phyloP scores from a whole-genome alignment of 2,329 filamentous ascomycete genomes.

The Albophoma yamanashiensis region DNA sequence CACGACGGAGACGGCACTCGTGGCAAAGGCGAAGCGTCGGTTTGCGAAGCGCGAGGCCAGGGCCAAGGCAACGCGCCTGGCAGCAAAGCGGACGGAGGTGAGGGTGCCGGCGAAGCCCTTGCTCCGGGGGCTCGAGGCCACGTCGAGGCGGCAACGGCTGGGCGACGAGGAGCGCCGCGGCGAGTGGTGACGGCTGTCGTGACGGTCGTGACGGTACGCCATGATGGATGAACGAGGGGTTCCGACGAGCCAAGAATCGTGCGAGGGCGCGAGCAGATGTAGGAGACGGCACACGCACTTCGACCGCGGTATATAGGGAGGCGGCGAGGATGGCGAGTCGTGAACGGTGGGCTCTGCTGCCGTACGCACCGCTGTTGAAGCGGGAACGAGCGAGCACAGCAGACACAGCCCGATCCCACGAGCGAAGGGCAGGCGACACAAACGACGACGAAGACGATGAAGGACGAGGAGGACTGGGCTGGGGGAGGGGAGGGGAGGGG shows the following conservation, averaged over 20 bases:
- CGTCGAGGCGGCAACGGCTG: not conserved
- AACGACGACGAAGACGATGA: not conserved
- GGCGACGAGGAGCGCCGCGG: not conserved
- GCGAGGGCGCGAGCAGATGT: not conserved
- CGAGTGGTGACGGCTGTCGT: not conserved
- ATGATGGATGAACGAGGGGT: not conserved
- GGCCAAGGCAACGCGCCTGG: conserved; percentile 6
- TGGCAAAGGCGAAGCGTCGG: conserved; percentile 19
- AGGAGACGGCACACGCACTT: not conserved
- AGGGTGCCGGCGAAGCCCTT: conserved; percentile 1
- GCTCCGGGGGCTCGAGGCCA: not conserved
- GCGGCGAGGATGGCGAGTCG: not conserved
- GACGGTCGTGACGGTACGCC: not conserved
- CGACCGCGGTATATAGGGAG: too few relatives aligned
- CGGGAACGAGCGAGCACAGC: not conserved
- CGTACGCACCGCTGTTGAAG: not conserved
- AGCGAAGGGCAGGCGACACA: not conserved
- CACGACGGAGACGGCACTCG: conserved; percentile 17
- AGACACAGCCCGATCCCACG: not conserved
- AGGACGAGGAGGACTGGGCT: not conserved
- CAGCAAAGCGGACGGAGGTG: not conserved
- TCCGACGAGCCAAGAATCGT: not conserved
- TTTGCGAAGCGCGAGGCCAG: conserved; percentile 14
- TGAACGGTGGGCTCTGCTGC: not conserved
- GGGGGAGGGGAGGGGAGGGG: not conserved